Evolutionary conservation across 768 basidiomycete genomes (phyloP), one percentile per base, ranked within the genome.

Genomic region (Clavulina sp.): DNA sequence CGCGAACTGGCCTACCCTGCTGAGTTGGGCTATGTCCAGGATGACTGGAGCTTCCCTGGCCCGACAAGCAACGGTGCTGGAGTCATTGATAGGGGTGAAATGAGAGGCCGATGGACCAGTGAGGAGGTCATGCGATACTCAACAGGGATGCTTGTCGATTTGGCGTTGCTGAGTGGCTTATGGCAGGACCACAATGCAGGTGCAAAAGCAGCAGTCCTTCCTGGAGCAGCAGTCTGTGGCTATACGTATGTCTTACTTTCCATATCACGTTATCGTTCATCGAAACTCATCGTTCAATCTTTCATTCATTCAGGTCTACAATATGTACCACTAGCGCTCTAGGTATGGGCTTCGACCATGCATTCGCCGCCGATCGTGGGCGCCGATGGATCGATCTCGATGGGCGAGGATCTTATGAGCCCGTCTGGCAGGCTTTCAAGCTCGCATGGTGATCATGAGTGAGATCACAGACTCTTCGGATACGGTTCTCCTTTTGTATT

Each of bases 341-440:
- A 30, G 78, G 73, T 5, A 60, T 81, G 29, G 79, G 77, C 4
- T 84, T 80, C 78, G 69, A 73, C 18, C 65, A 67, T 24, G 75
- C 80, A 0, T 81, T 82, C 57, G 79, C 78, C 0, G 13, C 13
- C 24, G 43, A 46, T 13, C 60, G 64, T 19, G 57, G 58, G 23
- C 71, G 70, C 58, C 66, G 70, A 9, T 82, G 81, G 81, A 64
- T 80, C 2, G 81, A 83, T 44, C 67, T 81, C n/a, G 81, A 83
- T 58, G 64, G 73, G 55, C 70, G 70, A 47, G 80, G 76, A 0
- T 57, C 48, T n/a, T 60, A 78, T 38, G 57, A 70, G 29, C 81
- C 80, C 7, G 63, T 69, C 4, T 83, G 80, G 80, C 57, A 65
- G 36, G 66, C 78, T 13, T 80, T 77, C 55, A 69, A 79, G 52